phyloP scores from a whole-genome alignment of 305 asterid species.

The Fraxinus dipetala region DNA sequence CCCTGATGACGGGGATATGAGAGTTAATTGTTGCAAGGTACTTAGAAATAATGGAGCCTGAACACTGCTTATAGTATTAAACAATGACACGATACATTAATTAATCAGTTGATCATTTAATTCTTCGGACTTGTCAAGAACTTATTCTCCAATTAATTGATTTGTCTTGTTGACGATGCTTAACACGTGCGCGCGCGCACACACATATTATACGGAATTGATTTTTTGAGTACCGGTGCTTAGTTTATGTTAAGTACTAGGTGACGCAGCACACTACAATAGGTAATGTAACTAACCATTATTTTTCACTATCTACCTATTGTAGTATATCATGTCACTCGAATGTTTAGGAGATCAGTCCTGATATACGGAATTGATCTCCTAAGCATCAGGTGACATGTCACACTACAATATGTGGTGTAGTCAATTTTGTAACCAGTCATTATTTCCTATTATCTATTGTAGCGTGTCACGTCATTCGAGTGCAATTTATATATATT shows the following conservation, averaged over 20 bases:
- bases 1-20: not conserved
- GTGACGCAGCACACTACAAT: not conserved
- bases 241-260: not conserved
- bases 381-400: not conserved
- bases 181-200: no score
- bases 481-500: no score
- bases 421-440: no score
- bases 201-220: no score
- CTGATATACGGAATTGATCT: not conserved
- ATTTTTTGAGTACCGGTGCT: not conserved
- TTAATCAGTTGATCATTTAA: no score
- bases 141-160: not conserved
- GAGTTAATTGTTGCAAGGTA: not conserved
- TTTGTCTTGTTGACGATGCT: not conserved
- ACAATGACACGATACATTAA: not conserved
- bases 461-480: no score
- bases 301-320: no score
- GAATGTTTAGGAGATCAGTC: not conserved
- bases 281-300: no score
- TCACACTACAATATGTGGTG: not conserved
- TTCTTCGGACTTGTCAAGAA: not conserved
- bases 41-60: not conserved
- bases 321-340: not conserved
- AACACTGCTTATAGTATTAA: no score
- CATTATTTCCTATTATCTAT: no score